Conservation (phyloP, 1,284 basidiomycete species). For the Trametes hirsuta region DNA sequence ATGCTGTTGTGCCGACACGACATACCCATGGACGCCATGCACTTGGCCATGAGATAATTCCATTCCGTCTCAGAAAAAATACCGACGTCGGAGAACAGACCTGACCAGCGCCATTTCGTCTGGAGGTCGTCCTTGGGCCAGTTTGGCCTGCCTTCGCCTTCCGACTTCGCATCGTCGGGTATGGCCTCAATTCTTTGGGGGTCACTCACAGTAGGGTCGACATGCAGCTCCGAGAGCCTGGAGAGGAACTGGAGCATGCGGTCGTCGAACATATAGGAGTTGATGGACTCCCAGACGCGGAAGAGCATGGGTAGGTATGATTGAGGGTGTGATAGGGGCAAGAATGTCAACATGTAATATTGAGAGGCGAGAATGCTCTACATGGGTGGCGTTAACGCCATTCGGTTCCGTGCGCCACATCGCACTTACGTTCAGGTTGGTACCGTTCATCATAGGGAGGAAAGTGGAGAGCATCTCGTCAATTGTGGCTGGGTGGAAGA, state of each 20-base stretch:
- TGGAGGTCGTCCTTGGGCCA: conserved; percentile 53
- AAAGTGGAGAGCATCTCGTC: conserved; percentile 90
- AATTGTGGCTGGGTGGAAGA: conserved; percentile 90
- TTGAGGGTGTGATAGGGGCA: conserved; percentile 80
- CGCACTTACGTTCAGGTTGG: conserved; percentile 67
- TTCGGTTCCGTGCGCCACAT: conserved; percentile 9
- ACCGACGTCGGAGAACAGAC: conserved; percentile 80
- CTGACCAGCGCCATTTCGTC: conserved; percentile 56
- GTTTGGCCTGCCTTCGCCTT: conserved; percentile 62
- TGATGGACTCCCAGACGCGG: conserved; percentile 82
- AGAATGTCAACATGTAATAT: conserved; percentile 81
- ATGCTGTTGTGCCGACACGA: conserved; percentile 7
- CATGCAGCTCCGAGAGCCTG: conserved; percentile 72
- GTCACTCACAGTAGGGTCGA: conserved; percentile 73
- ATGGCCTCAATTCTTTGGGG: conserved; percentile 64
- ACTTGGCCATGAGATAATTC: conserved; percentile 90
- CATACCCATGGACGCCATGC: conserved; percentile 85
- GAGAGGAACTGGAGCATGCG: conserved; percentile 77
- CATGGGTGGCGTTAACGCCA: conserved; percentile 10
- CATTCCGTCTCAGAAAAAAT: conserved; percentile 90
- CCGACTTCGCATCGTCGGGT: conserved; percentile 71
- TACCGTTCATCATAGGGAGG: conserved; percentile 77
- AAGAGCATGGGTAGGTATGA: conserved; percentile 82
- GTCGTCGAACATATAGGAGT: conserved; percentile 85
- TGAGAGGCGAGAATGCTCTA: conserved; percentile 79